Evolutionary conservation across 2,329 filamentous ascomycete species (phyloP).

Genomic region (Fusarium guadeloupense): DNA sequence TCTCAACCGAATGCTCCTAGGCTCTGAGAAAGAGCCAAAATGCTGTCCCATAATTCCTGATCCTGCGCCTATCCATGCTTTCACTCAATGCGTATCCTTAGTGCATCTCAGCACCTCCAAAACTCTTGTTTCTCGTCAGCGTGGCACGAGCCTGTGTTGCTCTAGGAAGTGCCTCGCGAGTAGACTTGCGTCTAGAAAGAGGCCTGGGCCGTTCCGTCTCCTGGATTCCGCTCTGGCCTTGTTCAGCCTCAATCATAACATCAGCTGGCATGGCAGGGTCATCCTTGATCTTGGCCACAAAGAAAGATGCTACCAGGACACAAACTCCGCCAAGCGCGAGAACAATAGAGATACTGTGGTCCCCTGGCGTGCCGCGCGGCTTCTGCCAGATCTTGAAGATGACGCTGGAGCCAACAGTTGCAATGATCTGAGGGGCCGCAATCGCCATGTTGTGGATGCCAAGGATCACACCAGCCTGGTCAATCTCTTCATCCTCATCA

Average conservation of each 20-base stretch:
- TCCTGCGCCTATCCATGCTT: constrained; percentile 18
- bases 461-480: constrained; percentile 88
- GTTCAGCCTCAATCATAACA: constrained; percentile 53
- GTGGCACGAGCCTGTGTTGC: constrained; percentile 57
- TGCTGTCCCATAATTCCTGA: constrained; percentile 7
- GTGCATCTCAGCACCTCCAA: constrained; percentile 56
- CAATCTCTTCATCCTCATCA: constrained; percentile 63
- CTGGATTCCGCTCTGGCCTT: constrained; percentile 53
- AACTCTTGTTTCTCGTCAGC: constrained; percentile 60
- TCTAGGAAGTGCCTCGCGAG: constrained; percentile 54
- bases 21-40: constrained; percentile 18
- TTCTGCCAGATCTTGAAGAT: constrained; percentile 91
- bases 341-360: constrained; percentile 88
- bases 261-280: constrained; percentile 56
- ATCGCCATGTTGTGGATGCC: constrained; percentile 97
- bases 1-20: constrained; percentile 14
- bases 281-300: constrained; percentile 74
- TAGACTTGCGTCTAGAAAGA: constrained; percentile 51
- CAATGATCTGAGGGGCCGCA: constrained; percentile 89
- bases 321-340: constrained; percentile 84
- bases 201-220: constrained; percentile 7
- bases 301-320: constrained; percentile 78
- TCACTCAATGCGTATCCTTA: constrained; percentile 2
- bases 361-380: constrained; percentile 82
- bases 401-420: constrained; percentile 82